phyloP scores from a whole-genome alignment of 352 stramenopile genomes.

The Pelagophyceae sp. region DNA sequence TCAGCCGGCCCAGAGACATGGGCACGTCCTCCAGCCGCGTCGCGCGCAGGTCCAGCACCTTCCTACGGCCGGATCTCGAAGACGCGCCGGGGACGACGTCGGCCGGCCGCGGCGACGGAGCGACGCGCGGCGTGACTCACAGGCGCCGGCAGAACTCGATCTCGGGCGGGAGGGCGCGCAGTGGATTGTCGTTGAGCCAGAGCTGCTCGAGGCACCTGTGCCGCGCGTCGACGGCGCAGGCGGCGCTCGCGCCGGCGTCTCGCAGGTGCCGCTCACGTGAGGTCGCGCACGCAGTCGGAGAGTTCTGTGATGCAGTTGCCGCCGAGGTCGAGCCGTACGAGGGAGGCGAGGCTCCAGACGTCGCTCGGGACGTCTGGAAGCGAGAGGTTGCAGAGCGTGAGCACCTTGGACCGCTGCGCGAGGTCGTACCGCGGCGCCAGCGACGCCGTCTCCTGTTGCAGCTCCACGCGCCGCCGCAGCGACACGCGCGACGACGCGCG shows the following conservation, averaged over 20 bases:
- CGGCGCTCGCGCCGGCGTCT: background rate
- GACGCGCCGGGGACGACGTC: no score
- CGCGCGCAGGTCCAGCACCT: conserved; percentile 57
- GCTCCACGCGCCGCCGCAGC: background rate
- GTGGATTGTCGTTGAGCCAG: conserved; percentile 69
- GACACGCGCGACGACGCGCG: background rate
- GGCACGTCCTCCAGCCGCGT: conserved; percentile 58
- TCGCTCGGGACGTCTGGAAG: conserved; percentile 5
- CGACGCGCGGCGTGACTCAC: background rate
- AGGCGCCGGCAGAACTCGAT: conserved; percentile 57
- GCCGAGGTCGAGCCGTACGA: conserved; percentile 64
- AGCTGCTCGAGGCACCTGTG: conserved; percentile 51
- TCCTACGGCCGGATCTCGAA: background rate
- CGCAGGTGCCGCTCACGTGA: conserved; percentile 27
- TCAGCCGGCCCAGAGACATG: conserved; percentile 53
- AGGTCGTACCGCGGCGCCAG: background rate
- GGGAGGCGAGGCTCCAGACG: conserved; percentile 15
- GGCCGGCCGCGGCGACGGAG: no score
- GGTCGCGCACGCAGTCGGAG: conserved; percentile 47
- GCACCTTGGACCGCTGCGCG: background rate
- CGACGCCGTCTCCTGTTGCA: background rate
- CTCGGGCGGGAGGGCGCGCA: conserved; percentile 46
- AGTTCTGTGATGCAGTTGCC: conserved; percentile 59
- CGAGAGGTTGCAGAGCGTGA: background rate
- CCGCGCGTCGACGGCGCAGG: no score